Base-by-base conservation (phyloP, 495 filamentous ascomycete genomes). In the Xylaria bambusicola region DNA sequence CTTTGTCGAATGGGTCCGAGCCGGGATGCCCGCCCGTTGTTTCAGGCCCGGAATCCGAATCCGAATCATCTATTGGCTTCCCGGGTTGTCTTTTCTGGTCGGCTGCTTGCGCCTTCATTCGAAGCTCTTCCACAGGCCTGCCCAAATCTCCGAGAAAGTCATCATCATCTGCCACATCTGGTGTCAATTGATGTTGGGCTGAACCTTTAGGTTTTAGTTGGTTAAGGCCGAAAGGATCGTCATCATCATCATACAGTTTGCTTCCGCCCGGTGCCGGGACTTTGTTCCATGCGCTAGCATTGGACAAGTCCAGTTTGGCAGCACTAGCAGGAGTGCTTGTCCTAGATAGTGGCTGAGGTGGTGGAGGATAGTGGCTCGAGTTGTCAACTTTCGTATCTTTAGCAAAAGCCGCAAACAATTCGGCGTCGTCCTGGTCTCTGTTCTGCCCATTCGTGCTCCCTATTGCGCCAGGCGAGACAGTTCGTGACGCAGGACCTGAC, bases 141-240 rank as follows among this genome's bases (percentile, higher is more conserved):
- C 81, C 90, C 12, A 98, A 78, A 55, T 95, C 80, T 0, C 94
- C 94, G 17, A 98, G 79, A 36, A 98, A 88, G 68, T 98, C 93
- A 67, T 95, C 90, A 48, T 96, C 89, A 62, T 97, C 92, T 65
- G 89, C 88, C 26, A 87, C 84, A 2, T 75, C 64, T 66, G 70
- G 56, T 27, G 62, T 53, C 40, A 71, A 58, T 20, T 73, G 58
- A 1, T 76, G 66, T 12, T 76, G 52, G 47, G 69, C 42, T 62
- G 58, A 61, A 40, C 68, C 1, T 64, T 69, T 75, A n/a, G 80
- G 60, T 45, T 82, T 84, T 64, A 93, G 64, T 54, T 88, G 77
- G 45, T 76, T 84, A 36, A 97, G 79, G n/a, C 92, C 94, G 65
- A 98, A 98, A 8, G 92, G 91, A 66, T 97, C 93, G 60, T 96